Evolutionary conservation across 2,329 filamentous ascomycete species (phyloP), one percentile per base, ranked within the genome.

Genomic region (Neonectria magnoliae): DNA sequence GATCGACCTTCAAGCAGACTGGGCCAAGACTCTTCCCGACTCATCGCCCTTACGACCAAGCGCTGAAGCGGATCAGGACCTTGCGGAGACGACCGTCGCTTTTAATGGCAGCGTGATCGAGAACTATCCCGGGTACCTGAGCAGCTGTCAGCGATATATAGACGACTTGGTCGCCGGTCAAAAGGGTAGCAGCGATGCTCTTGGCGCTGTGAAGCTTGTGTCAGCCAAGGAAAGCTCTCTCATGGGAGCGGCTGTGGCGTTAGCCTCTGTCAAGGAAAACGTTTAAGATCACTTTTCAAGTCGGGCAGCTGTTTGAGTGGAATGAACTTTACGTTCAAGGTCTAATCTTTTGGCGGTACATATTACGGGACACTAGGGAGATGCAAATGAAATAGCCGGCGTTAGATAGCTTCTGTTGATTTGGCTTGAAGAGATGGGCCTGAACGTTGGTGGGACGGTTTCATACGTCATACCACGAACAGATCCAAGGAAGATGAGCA

Each of bases 81-180:
- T 85, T 8, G 74, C 76, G 36, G 79, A 81, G 60, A 89, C 87
- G 3, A 84, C 87, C 2, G 87, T 95, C n/a, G 91, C 91, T 4
- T 94, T 91, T 78, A 94, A 93, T 74, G 92, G 92, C 48, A 91
- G 90, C 29, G 91, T 95, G 54, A 89, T 94, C 56, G 91, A 94
- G 78, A 90, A 90, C 71, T 95, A 94, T 74, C 91, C 92, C 0
- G 81, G 82, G 8, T 95, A 93, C 76, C 81, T 86, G 22, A 78
- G 77, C 33, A 83, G 81, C 45, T 90, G 89, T 72, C 91, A 94
- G 76, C 75, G 75, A 6, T 88, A 89, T 70, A 79, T 94, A 51
- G 83, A 93, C 71, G 80, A 83, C 42, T 80, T 94, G 9, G 84
- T 88, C 71, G 68, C 71, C 27, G 69, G 67, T 52, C 65, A 65